These are phyloP conservation scores for Macadamia tetraphylla DNA, from an alignment of 164 flowering plant genomes.

Conservation along the genomic window DNA sequence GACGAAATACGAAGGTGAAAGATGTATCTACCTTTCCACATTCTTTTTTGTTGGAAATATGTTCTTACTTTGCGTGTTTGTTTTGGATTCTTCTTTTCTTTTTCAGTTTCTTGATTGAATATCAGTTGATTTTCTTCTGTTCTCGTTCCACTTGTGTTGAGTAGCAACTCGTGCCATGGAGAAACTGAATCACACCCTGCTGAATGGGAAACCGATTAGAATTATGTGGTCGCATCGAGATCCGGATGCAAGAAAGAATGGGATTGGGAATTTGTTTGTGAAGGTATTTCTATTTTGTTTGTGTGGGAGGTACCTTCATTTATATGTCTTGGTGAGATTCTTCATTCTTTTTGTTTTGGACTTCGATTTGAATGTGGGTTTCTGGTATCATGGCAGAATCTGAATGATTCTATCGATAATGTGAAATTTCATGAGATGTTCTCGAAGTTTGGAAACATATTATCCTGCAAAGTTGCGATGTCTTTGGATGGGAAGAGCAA, in stretches of 20 bases:
- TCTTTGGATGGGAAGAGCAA: slow-evolving; percentile 78
- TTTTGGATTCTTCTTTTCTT: not conserved
- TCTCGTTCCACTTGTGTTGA: slow-evolving; percentile 1
- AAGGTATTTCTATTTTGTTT: slow-evolving; percentile 43
- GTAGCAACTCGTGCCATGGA: slow-evolving; percentile 66
- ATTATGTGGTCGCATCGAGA: slow-evolving; percentile 70
- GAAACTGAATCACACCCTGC: slow-evolving; percentile 40
- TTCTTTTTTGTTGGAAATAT: not conserved
- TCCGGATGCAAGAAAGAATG: slow-evolving; percentile 69
- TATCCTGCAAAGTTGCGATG: slow-evolving; percentile 73
- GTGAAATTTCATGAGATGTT: slow-evolving; percentile 63
- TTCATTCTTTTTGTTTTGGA: not conserved
- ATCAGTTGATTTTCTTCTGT: not conserved
- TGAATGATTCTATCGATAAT: slow-evolving; percentile 54
- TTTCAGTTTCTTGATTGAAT: not conserved
- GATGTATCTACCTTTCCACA: too few species aligned
- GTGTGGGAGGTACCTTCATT: not conserved
- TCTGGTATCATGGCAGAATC: slow-evolving; percentile 39
- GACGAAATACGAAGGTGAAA: too few species aligned
- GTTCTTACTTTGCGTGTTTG: not conserved
- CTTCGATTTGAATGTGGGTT: slow-evolving; percentile 1
- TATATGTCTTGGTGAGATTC: not conserved
- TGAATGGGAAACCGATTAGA: slow-evolving; percentile 68
- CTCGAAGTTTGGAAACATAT: slow-evolving; percentile 52
- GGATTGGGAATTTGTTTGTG: slow-evolving; percentile 76